These are phyloP conservation scores for Waltergamsia citrina DNA, from an alignment of 2,329 filamentous ascomycete genomes.

Conservation along the genomic window DNA sequence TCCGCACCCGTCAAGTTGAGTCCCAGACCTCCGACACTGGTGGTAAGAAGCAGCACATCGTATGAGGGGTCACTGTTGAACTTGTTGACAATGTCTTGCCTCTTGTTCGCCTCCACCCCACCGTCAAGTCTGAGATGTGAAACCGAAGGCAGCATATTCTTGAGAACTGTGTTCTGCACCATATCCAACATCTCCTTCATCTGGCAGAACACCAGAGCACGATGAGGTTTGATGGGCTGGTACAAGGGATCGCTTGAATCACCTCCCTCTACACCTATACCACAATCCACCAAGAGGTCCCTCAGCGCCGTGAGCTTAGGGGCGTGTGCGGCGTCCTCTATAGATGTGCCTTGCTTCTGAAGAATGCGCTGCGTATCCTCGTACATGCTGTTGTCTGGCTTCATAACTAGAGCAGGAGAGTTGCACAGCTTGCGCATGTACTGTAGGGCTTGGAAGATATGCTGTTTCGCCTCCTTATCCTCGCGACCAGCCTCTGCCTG, in stretches of 20 bases:
- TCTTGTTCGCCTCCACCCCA: slow-evolving; percentile 81
- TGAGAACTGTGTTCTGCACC: slow-evolving; percentile 89
- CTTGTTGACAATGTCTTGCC: slow-evolving; percentile 96
- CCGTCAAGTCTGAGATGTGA: slow-evolving; percentile 93
- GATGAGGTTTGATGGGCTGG: slow-evolving; percentile 88
- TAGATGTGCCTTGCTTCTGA: slow-evolving; percentile 65
- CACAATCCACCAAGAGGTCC: slow-evolving; percentile 95
- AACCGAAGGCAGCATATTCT: slow-evolving; percentile 82
- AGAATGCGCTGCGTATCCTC: slow-evolving; percentile 78
- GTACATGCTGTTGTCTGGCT: slow-evolving; percentile 84
- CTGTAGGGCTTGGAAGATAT: slow-evolving; percentile 97
- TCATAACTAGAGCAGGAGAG: slow-evolving; percentile 91
- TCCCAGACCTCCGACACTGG: slow-evolving; percentile 87
- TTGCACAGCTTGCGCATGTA: slow-evolving; percentile 99
- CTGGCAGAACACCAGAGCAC: slow-evolving; percentile 94
- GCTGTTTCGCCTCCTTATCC: slow-evolving; percentile 91
- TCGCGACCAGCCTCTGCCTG: slow-evolving; percentile 73
- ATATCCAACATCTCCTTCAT: slow-evolving; percentile 99
- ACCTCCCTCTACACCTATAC: slow-evolving; percentile 73
- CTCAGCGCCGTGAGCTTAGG: slow-evolving; percentile 86
- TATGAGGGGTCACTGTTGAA: slow-evolving; percentile 98
- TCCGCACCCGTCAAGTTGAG: slow-evolving; percentile 94
- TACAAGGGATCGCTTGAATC: slow-evolving; percentile 51
- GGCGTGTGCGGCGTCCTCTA: slow-evolving; percentile 80
- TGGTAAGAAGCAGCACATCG: slow-evolving; percentile 87